Percentiles rank a stretch among this genome's conserved stretches.
phyloP scores from a whole-genome alignment of 225 moss, liverwort and hornwort genomes.

The Asterella californica region DNA sequence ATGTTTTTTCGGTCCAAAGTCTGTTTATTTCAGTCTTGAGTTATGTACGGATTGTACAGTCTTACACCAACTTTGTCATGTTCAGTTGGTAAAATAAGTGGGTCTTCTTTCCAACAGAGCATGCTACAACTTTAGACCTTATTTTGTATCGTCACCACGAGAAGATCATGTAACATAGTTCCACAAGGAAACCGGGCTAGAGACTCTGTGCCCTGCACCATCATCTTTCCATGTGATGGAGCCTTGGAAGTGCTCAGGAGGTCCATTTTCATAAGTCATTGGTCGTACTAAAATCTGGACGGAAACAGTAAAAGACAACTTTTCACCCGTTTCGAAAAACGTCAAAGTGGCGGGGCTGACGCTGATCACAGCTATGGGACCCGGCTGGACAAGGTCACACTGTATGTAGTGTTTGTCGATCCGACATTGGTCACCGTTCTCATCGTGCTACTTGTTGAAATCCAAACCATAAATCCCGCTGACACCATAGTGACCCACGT shows the following conservation, averaged over 20 bases:
- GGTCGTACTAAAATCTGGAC: neutral
- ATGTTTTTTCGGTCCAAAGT: too few species aligned
- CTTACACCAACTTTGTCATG: too few species aligned
- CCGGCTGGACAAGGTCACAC: neutral
- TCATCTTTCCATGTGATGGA: constrained; percentile 4
- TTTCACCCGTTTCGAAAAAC: neutral
- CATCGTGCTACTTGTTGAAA: too few species aligned
- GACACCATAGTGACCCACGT: too few species aligned
- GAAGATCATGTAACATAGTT: neutral
- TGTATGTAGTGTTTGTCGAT: neutral
- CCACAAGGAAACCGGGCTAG: constrained; percentile 9
- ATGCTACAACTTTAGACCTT: too few species aligned
- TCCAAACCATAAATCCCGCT: too few species aligned
- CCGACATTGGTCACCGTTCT: constrained; percentile 22
- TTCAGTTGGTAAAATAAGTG: too few species aligned
- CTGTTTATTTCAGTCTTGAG: too few species aligned
- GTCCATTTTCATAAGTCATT: neutral
- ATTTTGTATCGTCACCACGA: too few species aligned
- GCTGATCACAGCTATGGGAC: neutral
- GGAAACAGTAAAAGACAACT: constrained; percentile 2
- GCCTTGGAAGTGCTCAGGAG: neutral
- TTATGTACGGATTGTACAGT: too few species aligned
- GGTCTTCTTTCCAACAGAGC: too few species aligned
- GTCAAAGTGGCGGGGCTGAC: constrained; percentile 2
- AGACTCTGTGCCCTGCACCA: neutral